These are phyloP conservation scores for Colletotrichum phormii DNA, from an alignment of 2,329 filamentous ascomycete genomes.

Conservation along the genomic window DNA sequence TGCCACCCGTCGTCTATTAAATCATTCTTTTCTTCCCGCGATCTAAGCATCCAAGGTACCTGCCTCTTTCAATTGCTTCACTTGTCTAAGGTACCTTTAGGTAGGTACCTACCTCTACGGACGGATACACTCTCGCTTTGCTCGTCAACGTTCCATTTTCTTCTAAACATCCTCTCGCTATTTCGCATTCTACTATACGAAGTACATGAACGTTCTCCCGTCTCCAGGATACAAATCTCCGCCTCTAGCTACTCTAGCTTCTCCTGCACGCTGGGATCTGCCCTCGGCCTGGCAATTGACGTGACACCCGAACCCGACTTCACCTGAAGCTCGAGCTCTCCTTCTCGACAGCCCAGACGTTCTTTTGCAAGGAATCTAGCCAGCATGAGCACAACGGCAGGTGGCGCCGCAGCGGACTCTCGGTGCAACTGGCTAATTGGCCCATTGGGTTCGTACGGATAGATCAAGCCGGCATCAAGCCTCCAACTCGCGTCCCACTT, in stretches of 20 bases:
- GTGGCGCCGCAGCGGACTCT: background rate
- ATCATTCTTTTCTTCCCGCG: background rate
- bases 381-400: background rate
- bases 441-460: background rate
- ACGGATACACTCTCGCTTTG: no score
- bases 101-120: background rate
- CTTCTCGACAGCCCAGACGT: background rate
- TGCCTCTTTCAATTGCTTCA: no score
- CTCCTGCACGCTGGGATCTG: slow-evolving; percentile 15
- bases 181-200: slow-evolving; percentile 4
- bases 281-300: background rate
- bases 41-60: no score
- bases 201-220: slow-evolving; percentile 8
- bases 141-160: background rate
- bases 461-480: slow-evolving; percentile 25
- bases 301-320: background rate
- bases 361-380: background rate
- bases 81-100: background rate
- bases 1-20: background rate
- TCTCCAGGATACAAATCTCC: slow-evolving; percentile 18
- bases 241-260: slow-evolving; percentile 5
- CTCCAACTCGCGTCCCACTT: slow-evolving; percentile 18
- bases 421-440: background rate
- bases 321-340: background rate
- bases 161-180: background rate